Conservation (phyloP, 306 rosid species). For the Pachyrhizus erosus region DNA sequence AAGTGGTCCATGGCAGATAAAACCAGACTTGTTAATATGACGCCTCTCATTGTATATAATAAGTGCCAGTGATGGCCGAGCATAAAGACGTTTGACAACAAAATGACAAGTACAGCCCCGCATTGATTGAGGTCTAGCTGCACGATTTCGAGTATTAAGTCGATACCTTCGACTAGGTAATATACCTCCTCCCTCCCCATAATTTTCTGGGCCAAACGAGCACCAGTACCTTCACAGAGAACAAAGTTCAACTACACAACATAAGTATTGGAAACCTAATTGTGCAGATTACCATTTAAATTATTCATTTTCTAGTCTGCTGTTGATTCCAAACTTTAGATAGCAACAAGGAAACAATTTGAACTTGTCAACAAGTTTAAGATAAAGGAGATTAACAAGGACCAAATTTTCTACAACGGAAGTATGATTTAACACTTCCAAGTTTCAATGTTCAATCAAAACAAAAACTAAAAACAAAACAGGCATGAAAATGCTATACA, state of each 20-base stretch:
- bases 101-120: constrained; percentile 94
- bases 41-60: constrained; percentile 80
- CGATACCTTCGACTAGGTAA: constrained; percentile 94
- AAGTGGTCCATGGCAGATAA: constrained; percentile 94
- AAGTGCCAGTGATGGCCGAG: constrained; percentile 86
- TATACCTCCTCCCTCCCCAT: constrained; percentile 90
- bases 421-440: constrained; percentile 22
- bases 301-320: background rate
- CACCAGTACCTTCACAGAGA: constrained; percentile 87
- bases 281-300: background rate
- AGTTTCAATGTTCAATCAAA: background rate
- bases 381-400: constrained; percentile 7
- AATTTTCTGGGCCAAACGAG: constrained; percentile 96
- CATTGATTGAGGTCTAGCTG: constrained; percentile 99
- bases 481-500: constrained; percentile 8
- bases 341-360: constrained; percentile 22
- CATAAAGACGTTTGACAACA: constrained; percentile 88
- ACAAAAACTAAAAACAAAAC: background rate
- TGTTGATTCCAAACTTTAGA: constrained; percentile 24
- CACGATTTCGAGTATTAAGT: constrained; percentile 94
- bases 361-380: constrained; percentile 20
- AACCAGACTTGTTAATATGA: constrained; percentile 88
- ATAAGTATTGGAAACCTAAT: constrained; percentile 17
- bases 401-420: background rate
- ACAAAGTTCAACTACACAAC: constrained; percentile 32